Conservation (phyloP, 2,329 filamentous ascomycete genomes). For the Trichoderma asperellum region DNA sequence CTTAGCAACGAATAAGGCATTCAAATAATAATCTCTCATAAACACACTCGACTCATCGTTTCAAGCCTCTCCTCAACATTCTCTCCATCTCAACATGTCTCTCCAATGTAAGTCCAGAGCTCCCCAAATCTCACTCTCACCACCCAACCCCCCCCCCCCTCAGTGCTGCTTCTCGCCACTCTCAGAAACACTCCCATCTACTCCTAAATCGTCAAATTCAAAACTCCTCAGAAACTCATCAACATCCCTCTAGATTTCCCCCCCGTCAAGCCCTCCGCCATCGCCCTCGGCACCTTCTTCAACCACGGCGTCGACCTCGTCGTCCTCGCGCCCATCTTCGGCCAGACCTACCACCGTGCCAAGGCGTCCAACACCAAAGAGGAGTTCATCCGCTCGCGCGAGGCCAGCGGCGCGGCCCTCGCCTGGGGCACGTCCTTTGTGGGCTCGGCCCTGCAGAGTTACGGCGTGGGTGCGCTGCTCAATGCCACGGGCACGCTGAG, state of each 20-base stretch:
- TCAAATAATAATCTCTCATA: neutral
- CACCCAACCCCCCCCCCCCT: neutral
- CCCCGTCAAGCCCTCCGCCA: slow-evolving; percentile 94
- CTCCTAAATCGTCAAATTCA: no score
- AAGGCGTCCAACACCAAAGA: slow-evolving; percentile 92
- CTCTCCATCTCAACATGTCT: slow-evolving; percentile 53
- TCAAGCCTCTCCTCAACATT: neutral
- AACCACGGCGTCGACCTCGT: slow-evolving; percentile 90
- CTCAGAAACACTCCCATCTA: neutral
- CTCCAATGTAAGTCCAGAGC: slow-evolving; percentile 56
- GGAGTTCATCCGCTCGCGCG: slow-evolving; percentile 93
- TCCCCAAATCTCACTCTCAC: slow-evolving; percentile 14
- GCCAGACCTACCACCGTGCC: slow-evolving; percentile 90
- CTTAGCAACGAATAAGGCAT: no score
- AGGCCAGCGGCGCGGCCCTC: slow-evolving; percentile 83
- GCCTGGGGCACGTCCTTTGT: slow-evolving; percentile 89
- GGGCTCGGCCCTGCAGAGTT: slow-evolving; percentile 86
- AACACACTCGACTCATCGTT: neutral
- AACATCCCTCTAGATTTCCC: slow-evolving; percentile 53
- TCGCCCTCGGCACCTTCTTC: slow-evolving; percentile 94
- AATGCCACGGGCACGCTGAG: slow-evolving; percentile 93
- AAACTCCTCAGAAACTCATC: neutral
- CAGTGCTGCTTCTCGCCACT: slow-evolving; percentile 16
- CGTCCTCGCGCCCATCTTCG: slow-evolving; percentile 86
- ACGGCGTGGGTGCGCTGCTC: slow-evolving; percentile 86